Conservation (phyloP, 352 stramenopile species). For the Saprolegnia parasitica region DNA sequence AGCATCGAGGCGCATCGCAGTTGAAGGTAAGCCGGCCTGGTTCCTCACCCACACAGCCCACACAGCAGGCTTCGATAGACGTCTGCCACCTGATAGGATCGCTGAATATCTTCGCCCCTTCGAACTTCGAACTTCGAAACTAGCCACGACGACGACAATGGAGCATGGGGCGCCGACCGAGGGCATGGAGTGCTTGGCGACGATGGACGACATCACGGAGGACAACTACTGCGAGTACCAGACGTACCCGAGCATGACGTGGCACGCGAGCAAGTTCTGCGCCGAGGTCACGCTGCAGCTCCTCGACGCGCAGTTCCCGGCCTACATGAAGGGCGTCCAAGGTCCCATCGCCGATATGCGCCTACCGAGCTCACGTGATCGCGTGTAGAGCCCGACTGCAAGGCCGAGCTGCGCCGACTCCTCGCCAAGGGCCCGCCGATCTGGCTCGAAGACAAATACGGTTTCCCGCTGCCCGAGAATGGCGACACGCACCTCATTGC, state of each 20-base stretch:
- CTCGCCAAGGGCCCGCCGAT: slow-evolving; percentile 86
- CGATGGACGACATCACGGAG: slow-evolving; percentile 94
- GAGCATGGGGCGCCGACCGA: slow-evolving; percentile 43
- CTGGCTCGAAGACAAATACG: slow-evolving; percentile 91
- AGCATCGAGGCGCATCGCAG: too few relatives aligned
- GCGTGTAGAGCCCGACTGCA: slow-evolving; percentile 82
- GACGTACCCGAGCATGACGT: slow-evolving; percentile 82
- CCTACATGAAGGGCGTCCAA: slow-evolving; percentile 91
- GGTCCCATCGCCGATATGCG: neutral
- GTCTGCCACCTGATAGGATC: too few relatives aligned
- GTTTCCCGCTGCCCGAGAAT: slow-evolving; percentile 71
- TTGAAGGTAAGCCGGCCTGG: too few relatives aligned
- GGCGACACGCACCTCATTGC: slow-evolving; percentile 85
- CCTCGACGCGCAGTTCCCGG: slow-evolving; percentile 85
- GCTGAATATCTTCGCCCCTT: neutral
- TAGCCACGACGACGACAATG: neutral
- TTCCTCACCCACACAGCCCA: too few relatives aligned
- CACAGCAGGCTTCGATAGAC: too few relatives aligned
- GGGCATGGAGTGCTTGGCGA: slow-evolving; percentile 89
- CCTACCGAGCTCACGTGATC: neutral
- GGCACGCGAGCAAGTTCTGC: slow-evolving; percentile 78
- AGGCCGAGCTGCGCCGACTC: slow-evolving; percentile 90
- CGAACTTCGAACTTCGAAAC: neutral
- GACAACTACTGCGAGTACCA: slow-evolving; percentile 93
- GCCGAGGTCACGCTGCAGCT: slow-evolving; percentile 79